phyloP scores from a whole-genome alignment of 164 flowering plant species.

The Piper longum region DNA sequence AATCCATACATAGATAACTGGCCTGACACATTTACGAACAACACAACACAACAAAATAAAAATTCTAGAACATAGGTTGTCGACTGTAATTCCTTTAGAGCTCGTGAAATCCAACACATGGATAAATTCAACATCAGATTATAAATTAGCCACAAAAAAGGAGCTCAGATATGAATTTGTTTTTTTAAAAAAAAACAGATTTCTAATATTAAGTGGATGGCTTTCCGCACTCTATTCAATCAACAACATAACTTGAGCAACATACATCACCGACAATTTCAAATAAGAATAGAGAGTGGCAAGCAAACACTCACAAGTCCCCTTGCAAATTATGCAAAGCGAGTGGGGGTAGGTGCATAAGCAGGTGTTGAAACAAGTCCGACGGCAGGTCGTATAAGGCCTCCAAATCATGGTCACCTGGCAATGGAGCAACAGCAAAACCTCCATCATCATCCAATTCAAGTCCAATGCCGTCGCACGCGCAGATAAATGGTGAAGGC shows the following conservation, averaged over 20 bases:
- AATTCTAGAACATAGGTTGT: neutral
- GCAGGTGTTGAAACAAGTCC: conserved; percentile 32
- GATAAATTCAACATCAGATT: neutral
- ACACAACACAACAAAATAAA: too few species aligned
- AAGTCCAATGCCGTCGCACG: neutral
- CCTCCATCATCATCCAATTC: neutral
- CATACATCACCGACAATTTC: neutral
- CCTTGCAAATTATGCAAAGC: conserved; percentile 40
- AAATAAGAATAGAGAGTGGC: neutral
- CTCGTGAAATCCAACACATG: neutral
- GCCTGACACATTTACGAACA: too few species aligned
- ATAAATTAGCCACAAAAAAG: neutral
- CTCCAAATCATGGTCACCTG: conserved; percentile 30
- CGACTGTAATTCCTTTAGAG: neutral
- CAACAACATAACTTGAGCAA: neutral
- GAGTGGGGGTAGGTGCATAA: conserved; percentile 33
- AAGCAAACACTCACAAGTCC: conserved; percentile 19
- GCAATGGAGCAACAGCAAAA: conserved; percentile 2
- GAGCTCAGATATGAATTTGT: neutral
- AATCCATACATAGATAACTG: too few species aligned
- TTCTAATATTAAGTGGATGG: neutral
- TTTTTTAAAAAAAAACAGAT: neutral
- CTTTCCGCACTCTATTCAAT: too few species aligned
- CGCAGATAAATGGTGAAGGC: neutral
- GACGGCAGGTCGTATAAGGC: conserved; percentile 41